Evolutionary conservation across 768 basidiomycete genomes (phyloP), one percentile per base, ranked within the genome.

Genomic region (Crassisporium funariophilum): DNA sequence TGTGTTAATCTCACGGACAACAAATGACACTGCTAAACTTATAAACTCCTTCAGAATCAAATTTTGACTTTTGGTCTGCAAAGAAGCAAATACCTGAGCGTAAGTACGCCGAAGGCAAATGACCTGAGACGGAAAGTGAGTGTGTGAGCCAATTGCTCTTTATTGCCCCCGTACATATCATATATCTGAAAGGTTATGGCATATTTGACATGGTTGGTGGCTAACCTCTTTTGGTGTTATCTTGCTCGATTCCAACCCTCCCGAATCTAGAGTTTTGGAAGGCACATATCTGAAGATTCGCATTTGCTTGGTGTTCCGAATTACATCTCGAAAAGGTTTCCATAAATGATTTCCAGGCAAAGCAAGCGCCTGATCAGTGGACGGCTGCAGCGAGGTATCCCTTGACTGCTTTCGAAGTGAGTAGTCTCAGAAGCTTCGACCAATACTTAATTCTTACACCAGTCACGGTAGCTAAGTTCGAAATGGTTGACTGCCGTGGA

Each of bases 251-350:
- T 60, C 54, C 55, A 53, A 54, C 55, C 53, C 54, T 57, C 54
- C 64, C 57, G 57, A 70, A 68, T 64, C 68, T 69, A 63, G 58
- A 62, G 57, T 59, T 55, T 56, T 57, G 61, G 64, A 66, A 71
- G 66, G 71, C 66, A 73, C 68, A 61, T 63, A 72, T 72, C 69
- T 68, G 51, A 50, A 69, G 69, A 71, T 73, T 64, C 65, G 59
- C 55, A 52, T 51, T 61, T 59, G 57, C 62, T 58, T 59, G 58
- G 54, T 57, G 54, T 51, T 57, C 67, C 69, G 62, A 66, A 70
- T 62, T 64, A 66, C 66, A 52, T 53, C 60, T 47, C 55, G 29
- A 49, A 51, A 60, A 45, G 56, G 49, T 63, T 63, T 61, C 63
- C 57, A 69, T 61, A 60, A 51, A 61, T 65, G 67, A 68, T 68